Percentiles rank a stretch among this genome's conserved stretches.
Conservation (phyloP, 305 asterid genomes). For the Plantago rigida region DNA sequence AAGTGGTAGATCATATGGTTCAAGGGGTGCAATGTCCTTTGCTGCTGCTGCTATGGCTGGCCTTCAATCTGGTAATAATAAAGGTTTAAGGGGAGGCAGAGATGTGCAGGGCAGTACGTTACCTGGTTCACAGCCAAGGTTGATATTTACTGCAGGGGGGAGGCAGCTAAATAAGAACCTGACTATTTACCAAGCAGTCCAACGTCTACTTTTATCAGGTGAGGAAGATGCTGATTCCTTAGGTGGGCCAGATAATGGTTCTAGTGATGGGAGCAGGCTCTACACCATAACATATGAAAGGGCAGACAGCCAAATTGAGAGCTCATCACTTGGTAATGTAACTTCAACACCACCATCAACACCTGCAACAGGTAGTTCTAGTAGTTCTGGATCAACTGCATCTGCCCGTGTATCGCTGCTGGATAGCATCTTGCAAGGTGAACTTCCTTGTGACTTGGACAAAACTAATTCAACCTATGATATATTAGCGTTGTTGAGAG, state of each 20-base stretch:
- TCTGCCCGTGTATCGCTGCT: slow-evolving; percentile 50
- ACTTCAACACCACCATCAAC: slow-evolving; percentile 50
- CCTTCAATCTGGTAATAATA: slow-evolving; percentile 65
- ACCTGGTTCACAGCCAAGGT: slow-evolving; percentile 53
- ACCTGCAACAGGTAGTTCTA: slow-evolving; percentile 49
- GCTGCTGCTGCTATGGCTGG: slow-evolving; percentile 99
- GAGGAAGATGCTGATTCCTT: slow-evolving; percentile 77
- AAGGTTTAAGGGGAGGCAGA: slow-evolving; percentile 75
- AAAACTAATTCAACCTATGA: slow-evolving; percentile 76
- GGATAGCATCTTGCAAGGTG: slow-evolving; percentile 89
- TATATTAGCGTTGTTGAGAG: slow-evolving; percentile 78
- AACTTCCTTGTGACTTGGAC: slow-evolving; percentile 89
- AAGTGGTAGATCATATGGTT: slow-evolving; percentile 67
- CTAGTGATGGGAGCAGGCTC: slow-evolving; percentile 84
- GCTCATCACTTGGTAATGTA: slow-evolving; percentile 41
- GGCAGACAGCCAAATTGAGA: slow-evolving; percentile 61
- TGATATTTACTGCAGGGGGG: slow-evolving; percentile 76
- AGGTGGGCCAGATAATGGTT: slow-evolving; percentile 64
- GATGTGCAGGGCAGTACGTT: slow-evolving; percentile 57
- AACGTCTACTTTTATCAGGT: slow-evolving; percentile 72
- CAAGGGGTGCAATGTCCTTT: slow-evolving; percentile 97
- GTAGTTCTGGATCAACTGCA: slow-evolving; percentile 37
- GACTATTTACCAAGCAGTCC: slow-evolving; percentile 89
- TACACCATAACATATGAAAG: slow-evolving; percentile 83
- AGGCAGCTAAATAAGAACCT: slow-evolving; percentile 69